phyloP scores from a whole-genome alignment of 2,329 filamentous ascomycete genomes.

The Orbilia ellipsospora region DNA sequence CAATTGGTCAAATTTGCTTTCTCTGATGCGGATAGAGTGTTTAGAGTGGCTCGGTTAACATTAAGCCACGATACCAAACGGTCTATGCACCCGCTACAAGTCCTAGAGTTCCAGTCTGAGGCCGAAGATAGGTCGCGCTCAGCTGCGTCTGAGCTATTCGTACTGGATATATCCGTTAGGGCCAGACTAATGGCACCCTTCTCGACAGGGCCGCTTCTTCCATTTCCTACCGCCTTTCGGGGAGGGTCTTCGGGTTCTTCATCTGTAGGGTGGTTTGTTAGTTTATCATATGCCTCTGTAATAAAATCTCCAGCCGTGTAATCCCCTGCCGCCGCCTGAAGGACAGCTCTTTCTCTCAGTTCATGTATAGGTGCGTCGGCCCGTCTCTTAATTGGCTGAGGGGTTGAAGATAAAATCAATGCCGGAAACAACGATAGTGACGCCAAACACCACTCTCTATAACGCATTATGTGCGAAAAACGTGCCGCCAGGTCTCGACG shows the following conservation, averaged over 20 bases:
- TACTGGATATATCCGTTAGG: conserved; percentile 2
- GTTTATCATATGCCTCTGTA: conserved; percentile 32
- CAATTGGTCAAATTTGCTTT: conserved; percentile 51
- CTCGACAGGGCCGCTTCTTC: conserved; percentile 25
- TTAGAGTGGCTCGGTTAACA: conserved; percentile 11
- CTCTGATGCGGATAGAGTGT: conserved; percentile 12
- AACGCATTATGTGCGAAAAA: conserved; percentile 32
- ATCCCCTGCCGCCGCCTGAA: conserved; percentile 14
- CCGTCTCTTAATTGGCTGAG: neutral
- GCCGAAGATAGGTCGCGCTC: conserved; percentile 17
- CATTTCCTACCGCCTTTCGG: neutral
- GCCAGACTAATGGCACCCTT: conserved; percentile 10
- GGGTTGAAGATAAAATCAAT: conserved; percentile 12
- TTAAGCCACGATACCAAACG: conserved; percentile 31
- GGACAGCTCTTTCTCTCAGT: conserved; percentile 12
- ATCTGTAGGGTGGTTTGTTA: conserved; percentile 36
- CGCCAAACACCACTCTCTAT: neutral
- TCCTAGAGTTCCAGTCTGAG: conserved; percentile 17
- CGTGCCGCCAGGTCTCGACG: conserved; percentile 22
- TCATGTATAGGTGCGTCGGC: neutral
- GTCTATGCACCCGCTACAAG: conserved; percentile 24
- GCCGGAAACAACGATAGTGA: conserved; percentile 20
- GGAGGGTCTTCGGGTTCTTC: conserved; percentile 7
- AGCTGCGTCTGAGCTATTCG: conserved; percentile 3
- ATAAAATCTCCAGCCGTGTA: conserved; percentile 29